Conservation (phyloP, 345 rosid genomes). For the Eutrema heterophyllum region DNA sequence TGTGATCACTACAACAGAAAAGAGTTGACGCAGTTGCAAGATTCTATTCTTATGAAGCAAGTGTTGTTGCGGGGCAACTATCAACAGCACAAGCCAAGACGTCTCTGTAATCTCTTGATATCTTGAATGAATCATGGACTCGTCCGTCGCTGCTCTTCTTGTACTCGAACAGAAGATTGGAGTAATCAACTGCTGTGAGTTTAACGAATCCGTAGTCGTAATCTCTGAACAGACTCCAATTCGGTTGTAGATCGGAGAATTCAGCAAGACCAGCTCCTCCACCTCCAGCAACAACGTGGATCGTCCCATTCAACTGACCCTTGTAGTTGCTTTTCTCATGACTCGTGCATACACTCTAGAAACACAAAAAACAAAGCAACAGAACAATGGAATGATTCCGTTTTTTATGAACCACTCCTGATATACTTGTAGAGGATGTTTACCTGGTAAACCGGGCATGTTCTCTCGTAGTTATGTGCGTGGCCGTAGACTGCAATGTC, state of each 20-base stretch:
- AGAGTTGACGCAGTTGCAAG: background rate
- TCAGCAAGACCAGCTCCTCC: conserved; percentile 58
- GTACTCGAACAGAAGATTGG: conserved; percentile 55
- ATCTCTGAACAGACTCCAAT: conserved; percentile 56
- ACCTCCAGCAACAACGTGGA: conserved; percentile 72
- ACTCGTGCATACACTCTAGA: conserved; percentile 54
- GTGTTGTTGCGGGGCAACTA: conserved; percentile 54
- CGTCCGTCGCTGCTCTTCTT: conserved; percentile 69
- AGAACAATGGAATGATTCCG: background rate
- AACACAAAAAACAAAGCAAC: background rate
- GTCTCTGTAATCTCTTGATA: conserved; percentile 51
- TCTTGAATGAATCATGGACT: conserved; percentile 56
- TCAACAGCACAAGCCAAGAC: conserved; percentile 50
- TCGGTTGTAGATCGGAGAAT: conserved; percentile 41
- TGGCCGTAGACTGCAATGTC: conserved; percentile 72
- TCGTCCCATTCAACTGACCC: conserved; percentile 55
- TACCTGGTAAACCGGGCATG: conserved; percentile 75
- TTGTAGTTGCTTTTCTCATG: conserved; percentile 45
- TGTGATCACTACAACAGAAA: background rate
- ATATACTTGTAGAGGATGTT: background rate
- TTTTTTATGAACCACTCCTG: background rate
- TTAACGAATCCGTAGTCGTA: conserved; percentile 48
- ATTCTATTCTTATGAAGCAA: conserved; percentile 38
- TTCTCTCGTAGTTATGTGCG: conserved; percentile 73
- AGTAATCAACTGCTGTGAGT: conserved; percentile 54